Percentiles rank a stretch among this genome's conserved stretches.
These are phyloP conservation scores for Rhodotorula sp. DNA, from an alignment of 1,284 basidiomycete species.

Conservation along the genomic window DNA sequence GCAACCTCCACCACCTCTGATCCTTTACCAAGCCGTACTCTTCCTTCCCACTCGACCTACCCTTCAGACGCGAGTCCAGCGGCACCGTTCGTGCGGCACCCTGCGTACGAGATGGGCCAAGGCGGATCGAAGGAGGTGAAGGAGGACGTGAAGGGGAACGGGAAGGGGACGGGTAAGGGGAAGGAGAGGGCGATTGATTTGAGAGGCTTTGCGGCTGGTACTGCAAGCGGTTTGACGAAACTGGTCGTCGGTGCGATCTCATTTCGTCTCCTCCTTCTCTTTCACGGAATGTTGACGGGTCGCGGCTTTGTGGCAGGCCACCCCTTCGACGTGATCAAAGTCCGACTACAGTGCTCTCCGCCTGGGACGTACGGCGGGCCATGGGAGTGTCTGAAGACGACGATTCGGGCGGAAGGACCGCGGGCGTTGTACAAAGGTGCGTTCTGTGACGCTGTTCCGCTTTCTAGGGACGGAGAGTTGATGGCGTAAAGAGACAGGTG, in stretches of 20 bases:
- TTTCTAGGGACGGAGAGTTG: no score
- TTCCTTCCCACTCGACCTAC: not conserved
- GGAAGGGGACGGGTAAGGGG: not conserved
- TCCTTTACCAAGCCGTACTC: not conserved
- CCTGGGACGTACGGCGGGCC: slow-evolving; percentile 67
- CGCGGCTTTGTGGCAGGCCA: slow-evolving; percentile 24
- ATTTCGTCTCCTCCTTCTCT: no score
- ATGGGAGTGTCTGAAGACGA: slow-evolving; percentile 64
- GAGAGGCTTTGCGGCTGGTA: slow-evolving; percentile 51
- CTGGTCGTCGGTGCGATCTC: slow-evolving; percentile 47
- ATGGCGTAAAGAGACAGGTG: slow-evolving; percentile 51
- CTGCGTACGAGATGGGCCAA: not conserved
- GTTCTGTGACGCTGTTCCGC: slow-evolving; percentile 18
- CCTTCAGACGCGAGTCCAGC: slow-evolving; percentile 1
- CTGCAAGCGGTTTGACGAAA: slow-evolving; percentile 51
- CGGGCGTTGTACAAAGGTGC: slow-evolving; percentile 54
- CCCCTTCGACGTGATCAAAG: slow-evolving; percentile 40
- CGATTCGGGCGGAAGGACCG: slow-evolving; percentile 60
- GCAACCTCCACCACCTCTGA: slow-evolving; percentile 9
- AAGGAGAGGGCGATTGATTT: slow-evolving; percentile 1
- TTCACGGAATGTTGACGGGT: not conserved
- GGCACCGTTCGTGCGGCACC: not conserved
- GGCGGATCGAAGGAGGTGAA: not conserved
- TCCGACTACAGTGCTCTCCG: slow-evolving; percentile 68
- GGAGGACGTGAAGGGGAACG: not conserved